Conservation (phyloP, 2,329 filamentous ascomycete species). For the Akanthomyces lecanii region DNA sequence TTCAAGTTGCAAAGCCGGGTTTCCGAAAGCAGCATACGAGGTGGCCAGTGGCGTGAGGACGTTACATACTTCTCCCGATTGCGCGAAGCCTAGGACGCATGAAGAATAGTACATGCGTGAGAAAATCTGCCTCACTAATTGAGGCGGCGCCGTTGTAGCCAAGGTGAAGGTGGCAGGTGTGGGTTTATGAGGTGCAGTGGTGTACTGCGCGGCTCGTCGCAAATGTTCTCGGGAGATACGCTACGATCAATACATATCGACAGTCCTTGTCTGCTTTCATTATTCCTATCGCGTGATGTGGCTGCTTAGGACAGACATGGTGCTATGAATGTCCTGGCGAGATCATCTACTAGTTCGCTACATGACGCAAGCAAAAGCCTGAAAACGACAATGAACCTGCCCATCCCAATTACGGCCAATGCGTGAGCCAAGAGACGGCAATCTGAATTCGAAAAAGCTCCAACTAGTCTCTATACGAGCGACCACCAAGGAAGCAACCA, state of each 20-base stretch:
- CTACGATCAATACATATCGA: background rate
- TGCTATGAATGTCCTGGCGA: background rate
- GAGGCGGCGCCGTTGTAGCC: background rate
- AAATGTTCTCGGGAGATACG: background rate
- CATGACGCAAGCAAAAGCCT: background rate
- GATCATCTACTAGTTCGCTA: background rate
- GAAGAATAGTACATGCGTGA: background rate
- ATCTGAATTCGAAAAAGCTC: too few species aligned
- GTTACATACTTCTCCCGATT: background rate
- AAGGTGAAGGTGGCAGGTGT: background rate
- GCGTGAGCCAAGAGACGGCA: too few species aligned
- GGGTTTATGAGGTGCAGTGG: background rate
- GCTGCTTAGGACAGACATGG: conserved; percentile 1
- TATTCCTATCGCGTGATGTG: background rate
- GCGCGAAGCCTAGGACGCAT: background rate
- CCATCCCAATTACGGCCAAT: background rate
- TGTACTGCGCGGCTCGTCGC: background rate
- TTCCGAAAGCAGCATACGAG: background rate
- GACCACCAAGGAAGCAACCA: background rate
- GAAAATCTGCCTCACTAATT: conserved; percentile 1
- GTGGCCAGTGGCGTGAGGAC: background rate
- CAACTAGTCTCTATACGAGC: background rate
- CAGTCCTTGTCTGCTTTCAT: background rate
- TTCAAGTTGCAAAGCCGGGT: background rate
- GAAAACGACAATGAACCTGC: background rate